Evolutionary conservation across 306 rosid species (phyloP).

Genomic region (Arachis stenosperma): DNA sequence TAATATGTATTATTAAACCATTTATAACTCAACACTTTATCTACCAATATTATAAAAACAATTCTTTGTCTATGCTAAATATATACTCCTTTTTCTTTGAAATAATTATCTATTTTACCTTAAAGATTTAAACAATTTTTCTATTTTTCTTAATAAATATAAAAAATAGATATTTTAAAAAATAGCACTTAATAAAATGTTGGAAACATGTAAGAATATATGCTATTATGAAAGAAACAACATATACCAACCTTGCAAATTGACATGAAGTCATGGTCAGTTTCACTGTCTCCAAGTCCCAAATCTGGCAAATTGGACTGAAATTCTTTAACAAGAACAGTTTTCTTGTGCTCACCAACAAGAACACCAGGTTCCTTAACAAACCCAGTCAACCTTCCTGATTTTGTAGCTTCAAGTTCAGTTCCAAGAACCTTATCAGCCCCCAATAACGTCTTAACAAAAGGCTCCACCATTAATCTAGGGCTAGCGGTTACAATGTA

Average conservation of each 20-base stretch:
- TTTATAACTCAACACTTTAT: too few relatives aligned
- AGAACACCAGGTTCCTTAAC: conserved; percentile 79
- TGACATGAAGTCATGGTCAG: conserved; percentile 92
- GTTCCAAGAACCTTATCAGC: conserved; percentile 88
- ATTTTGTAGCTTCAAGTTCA: conserved; percentile 57
- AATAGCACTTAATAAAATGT: background rate
- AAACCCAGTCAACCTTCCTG: conserved; percentile 79
- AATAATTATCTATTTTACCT: too few relatives aligned
- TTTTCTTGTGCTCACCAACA: conserved; percentile 72
- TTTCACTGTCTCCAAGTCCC: conserved; percentile 82
- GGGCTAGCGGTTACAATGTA: conserved; percentile 81
- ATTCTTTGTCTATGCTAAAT: too few relatives aligned
- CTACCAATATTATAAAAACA: too few relatives aligned
- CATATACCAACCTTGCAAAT: conserved; percentile 73
- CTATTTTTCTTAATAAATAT: too few relatives aligned
- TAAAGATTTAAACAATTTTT: too few relatives aligned
- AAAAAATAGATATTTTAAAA: too few relatives aligned
- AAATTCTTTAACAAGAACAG: conserved; percentile 61
- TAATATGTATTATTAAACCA: too few relatives aligned
- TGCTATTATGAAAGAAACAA: background rate
- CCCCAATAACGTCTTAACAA: conserved; percentile 65
- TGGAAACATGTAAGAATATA: background rate
- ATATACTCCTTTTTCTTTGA: too few relatives aligned
- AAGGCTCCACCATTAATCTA: conserved; percentile 82
- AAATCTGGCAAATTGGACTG: conserved; percentile 67